phyloP scores from a whole-genome alignment of 495 filamentous ascomycete species.

The Penicillium simplicissimum region DNA sequence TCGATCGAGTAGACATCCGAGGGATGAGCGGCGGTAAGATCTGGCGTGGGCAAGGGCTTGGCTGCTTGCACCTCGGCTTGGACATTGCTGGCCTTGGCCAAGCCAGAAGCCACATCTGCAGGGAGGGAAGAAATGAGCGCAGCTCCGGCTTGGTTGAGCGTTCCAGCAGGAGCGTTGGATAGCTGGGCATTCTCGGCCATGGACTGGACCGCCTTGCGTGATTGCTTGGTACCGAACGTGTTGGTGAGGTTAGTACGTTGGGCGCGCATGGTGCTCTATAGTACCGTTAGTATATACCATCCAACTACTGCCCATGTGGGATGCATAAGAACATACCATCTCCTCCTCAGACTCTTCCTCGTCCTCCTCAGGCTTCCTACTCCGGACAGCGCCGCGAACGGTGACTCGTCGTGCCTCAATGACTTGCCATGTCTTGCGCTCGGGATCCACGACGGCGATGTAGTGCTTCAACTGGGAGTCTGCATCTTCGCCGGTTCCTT shows the following conservation, averaged over 20 bases:
- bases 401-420: conserved; percentile 74
- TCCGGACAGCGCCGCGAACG: conserved; percentile 64
- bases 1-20: conserved; percentile 79
- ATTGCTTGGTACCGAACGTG: conserved; percentile 92
- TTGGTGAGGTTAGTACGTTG: conserved; percentile 73
- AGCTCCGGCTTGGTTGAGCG: conserved; percentile 56
- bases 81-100: conserved; percentile 63
- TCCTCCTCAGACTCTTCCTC: conserved; percentile 44
- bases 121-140: conserved; percentile 64
- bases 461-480: conserved; percentile 79
- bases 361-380: conserved; percentile 40
- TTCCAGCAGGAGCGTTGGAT: conserved; percentile 45
- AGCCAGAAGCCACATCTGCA: conserved; percentile 54
- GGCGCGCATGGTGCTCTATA: conserved; percentile 54
- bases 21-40: conserved; percentile 69
- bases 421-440: conserved; percentile 69
- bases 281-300: conserved; percentile 14
- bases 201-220: conserved; percentile 78
- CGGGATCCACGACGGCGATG: conserved; percentile 79
- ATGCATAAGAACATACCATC: conserved; percentile 28
- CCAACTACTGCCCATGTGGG: neutral
- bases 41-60: conserved; percentile 77
- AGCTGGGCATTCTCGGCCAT: conserved; percentile 78
- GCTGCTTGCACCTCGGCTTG: conserved; percentile 64
- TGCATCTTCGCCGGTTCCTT: conserved; percentile 60